Evolutionary conservation across 768 basidiomycete genomes (phyloP), one percentile per base, ranked within the genome.

Genomic region (Cantharellus anzutake): DNA sequence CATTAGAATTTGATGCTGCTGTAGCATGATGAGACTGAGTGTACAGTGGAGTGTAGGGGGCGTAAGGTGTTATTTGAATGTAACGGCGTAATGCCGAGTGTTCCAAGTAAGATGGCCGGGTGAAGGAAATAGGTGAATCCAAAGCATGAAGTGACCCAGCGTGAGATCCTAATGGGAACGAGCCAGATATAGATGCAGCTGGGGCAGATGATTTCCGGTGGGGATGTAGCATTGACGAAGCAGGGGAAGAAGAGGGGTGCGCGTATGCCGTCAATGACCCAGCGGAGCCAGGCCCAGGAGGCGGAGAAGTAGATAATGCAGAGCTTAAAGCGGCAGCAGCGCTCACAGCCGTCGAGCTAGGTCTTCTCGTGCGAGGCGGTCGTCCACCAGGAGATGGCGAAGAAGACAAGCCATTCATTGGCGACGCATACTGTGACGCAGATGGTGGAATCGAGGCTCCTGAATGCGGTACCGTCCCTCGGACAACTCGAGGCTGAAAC

Each of bases 31-130:
- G 39, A 16, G 57, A 58, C 14, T 39, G 38, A 29, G n/a, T 48
- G 29, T 48, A 41, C n/a, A 7, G 52, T 48, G 42, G 44, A 48
- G 44, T 11, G 44, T 11, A 48, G 11, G 44, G 44, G 29, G 29
- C 29, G 35, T 55, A 55, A 7, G 81, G 77, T 4, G 69, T 65
- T 2, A 69, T 62, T 52, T 77, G 76, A 0, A 82, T 80, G 60
- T 80, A 81, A 4, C 89, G 71, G 58, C 83, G 80, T 60, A 90
- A 71, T 1, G 84, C 78, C 2, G 86, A 86, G 68, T 85, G 76
- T 50, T 86, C 83, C 59, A 90, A 76, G 69, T 90, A 90, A 0
- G 80, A 71, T 1, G 87, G 87, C 20, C 81, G 78, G 53, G 78
- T 72, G 69, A 83, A 89, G 58, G 72, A 71, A 41, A 65, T 71